Conservation (phyloP, 108 stramenopile genomes). For the Cylindrotheca closterium region DNA sequence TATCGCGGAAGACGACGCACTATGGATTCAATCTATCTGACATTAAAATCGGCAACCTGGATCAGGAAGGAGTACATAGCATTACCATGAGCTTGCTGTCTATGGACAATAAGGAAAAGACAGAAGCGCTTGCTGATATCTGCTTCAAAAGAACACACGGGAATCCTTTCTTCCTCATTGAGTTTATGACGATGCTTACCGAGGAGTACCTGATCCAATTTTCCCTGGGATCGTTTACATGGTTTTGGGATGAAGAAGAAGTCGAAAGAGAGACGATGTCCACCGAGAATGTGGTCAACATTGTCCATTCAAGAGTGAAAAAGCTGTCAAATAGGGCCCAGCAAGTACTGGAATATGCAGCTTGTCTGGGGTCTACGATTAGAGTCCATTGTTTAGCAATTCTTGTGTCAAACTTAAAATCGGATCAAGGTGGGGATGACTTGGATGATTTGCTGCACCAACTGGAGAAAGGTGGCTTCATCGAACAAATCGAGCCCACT, state of each 20-base stretch:
- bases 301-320: constrained; percentile 35
- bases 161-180: constrained; percentile 48
- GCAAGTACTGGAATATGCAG: constrained; percentile 8
- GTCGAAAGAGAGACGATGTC: too few species aligned
- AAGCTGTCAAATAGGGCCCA: not conserved
- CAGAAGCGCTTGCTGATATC: constrained; percentile 1
- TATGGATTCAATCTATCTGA: not conserved
- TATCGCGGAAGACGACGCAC: too few species aligned
- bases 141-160: constrained; percentile 25
- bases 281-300: constrained; percentile 30
- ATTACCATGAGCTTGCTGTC: constrained; percentile 4
- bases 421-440: too few species aligned
- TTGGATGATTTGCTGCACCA: not conserved
- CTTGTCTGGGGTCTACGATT: constrained; percentile 14
- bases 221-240: constrained; percentile 13
- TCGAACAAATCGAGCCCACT: not conserved
- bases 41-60: constrained; percentile 1
- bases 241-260: constrained; percentile 21
- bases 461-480: not conserved
- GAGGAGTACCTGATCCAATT: constrained; percentile 4
- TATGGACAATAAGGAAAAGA: not conserved
- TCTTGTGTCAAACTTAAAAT: not conserved
- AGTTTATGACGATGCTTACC: constrained; percentile 1
- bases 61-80: not conserved
- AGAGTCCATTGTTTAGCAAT: not conserved